These are phyloP conservation scores for Barnettozyma salicaria DNA, from an alignment of 805 yeast species.

Conservation along the genomic window DNA sequence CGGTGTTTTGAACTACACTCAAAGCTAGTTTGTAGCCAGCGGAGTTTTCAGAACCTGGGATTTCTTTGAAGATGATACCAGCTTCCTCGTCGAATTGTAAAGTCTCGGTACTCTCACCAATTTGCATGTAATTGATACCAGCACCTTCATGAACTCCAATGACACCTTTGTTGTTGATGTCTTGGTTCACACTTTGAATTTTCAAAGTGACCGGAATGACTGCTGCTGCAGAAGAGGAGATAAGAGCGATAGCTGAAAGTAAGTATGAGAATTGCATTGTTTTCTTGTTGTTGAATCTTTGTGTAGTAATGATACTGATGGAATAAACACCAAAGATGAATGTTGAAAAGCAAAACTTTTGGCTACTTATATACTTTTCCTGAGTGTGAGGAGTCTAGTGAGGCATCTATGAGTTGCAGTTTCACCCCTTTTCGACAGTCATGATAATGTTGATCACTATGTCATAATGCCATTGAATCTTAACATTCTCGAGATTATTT, in stretches of 20 bases:
- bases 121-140: slow-evolving; percentile 16
- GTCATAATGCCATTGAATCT: too few species aligned
- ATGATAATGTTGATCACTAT: too few species aligned
- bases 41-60: background rate
- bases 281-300: too few species aligned
- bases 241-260: slow-evolving; percentile 1
- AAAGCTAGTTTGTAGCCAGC: slow-evolving; percentile 9
- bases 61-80: slow-evolving; percentile 9
- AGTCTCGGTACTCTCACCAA: slow-evolving; percentile 6
- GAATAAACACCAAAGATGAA: too few species aligned
- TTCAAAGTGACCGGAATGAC: slow-evolving; percentile 1
- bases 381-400: too few species aligned
- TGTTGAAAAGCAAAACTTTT: too few species aligned
- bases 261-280: slow-evolving; percentile 4
- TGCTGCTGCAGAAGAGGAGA: slow-evolving; percentile 2
- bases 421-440: too few species aligned
- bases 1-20: slow-evolving; percentile 4
- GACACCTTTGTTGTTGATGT: slow-evolving; percentile 3
- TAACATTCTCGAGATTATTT: too few species aligned
- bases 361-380: too few species aligned
- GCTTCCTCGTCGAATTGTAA: slow-evolving; percentile 7
- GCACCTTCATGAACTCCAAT: slow-evolving; percentile 19
- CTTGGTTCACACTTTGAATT: background rate
- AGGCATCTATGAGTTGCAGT: too few species aligned
- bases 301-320: too few species aligned